Conservation (phyloP, 768 basidiomycete genomes). For the Lentinula guzmanii region DNA sequence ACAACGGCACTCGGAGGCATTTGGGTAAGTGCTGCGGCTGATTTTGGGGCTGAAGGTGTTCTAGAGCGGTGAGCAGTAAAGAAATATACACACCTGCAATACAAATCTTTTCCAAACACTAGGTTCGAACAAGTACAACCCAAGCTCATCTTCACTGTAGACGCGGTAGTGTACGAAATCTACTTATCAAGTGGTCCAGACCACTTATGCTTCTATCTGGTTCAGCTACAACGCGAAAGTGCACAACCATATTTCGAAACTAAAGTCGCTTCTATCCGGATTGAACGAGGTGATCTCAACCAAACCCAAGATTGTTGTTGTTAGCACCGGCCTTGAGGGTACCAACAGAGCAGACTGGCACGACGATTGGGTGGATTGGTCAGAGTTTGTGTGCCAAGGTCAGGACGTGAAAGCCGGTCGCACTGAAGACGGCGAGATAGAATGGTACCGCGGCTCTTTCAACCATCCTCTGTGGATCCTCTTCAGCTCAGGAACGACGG, state of each 20-base stretch:
- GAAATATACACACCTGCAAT: neutral
- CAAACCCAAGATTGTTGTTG: conserved; percentile 50
- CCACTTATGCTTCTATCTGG: neutral
- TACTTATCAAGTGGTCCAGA: neutral
- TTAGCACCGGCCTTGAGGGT: conserved; percentile 35
- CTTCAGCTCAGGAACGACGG: conserved; percentile 82
- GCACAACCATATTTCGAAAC: conserved; percentile 61
- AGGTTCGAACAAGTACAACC: conserved; percentile 80
- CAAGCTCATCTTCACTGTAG: conserved; percentile 65
- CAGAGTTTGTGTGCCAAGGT: conserved; percentile 44
- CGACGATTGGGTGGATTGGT: conserved; percentile 48
- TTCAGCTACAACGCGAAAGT: conserved; percentile 65
- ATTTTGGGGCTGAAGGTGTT: conserved; percentile 77
- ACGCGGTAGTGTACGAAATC: conserved; percentile 55
- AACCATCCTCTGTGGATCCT: conserved; percentile 83
- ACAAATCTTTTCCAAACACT: neutral
- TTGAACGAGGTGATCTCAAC: conserved; percentile 31
- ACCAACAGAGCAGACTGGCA: conserved; percentile 34
- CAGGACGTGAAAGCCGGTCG: conserved; percentile 39
- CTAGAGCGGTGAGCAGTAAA: conserved; percentile 51
- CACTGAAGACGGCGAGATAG: conserved; percentile 50
- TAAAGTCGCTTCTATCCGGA: conserved; percentile 49
- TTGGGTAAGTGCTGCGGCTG: conserved; percentile 78
- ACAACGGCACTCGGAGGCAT: conserved; percentile 70
- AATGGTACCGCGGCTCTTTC: conserved; percentile 57